Conservation (phyloP, 140 eudicot species). For the Bidens hawaiensis region DNA sequence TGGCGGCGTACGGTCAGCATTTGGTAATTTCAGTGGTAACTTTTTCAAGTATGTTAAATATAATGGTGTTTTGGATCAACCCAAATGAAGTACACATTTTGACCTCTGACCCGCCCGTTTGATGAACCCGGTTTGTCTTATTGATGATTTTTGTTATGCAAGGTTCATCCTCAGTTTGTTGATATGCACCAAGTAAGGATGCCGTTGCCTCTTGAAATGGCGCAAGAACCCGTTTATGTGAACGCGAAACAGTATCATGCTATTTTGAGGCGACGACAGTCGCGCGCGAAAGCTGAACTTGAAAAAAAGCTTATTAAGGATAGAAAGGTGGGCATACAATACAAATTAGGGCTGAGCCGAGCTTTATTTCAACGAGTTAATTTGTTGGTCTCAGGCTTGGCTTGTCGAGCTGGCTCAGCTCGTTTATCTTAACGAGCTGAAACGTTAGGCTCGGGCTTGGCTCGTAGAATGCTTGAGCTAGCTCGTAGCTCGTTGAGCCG, state of each 20-base stretch:
- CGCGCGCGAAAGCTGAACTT: conserved; percentile 90
- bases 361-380: no score
- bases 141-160: not conserved
- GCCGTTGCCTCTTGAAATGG: conserved; percentile 79
- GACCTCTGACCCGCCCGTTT: not conserved
- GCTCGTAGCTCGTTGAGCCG: no score
- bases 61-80: not conserved
- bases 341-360: no score
- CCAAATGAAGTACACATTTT: not conserved
- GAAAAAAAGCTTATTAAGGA: conserved; percentile 71
- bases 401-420: no score
- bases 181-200: conserved; percentile 71
- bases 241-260: conserved; percentile 86
- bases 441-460: no score
- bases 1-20: conserved; percentile 81
- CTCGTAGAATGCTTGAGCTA: no score
- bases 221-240: conserved; percentile 80
- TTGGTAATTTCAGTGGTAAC: conserved; percentile 39
- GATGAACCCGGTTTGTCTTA: not conserved
- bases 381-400: no score
- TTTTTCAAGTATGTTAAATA: not conserved
- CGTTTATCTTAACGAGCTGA: no score
- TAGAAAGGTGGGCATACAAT: conserved; percentile 45
- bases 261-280: conserved; percentile 73
- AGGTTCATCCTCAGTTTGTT: conserved; percentile 63